phyloP scores from a whole-genome alignment of 179 eudicot genomes.

The Amaranthus tricolor region DNA sequence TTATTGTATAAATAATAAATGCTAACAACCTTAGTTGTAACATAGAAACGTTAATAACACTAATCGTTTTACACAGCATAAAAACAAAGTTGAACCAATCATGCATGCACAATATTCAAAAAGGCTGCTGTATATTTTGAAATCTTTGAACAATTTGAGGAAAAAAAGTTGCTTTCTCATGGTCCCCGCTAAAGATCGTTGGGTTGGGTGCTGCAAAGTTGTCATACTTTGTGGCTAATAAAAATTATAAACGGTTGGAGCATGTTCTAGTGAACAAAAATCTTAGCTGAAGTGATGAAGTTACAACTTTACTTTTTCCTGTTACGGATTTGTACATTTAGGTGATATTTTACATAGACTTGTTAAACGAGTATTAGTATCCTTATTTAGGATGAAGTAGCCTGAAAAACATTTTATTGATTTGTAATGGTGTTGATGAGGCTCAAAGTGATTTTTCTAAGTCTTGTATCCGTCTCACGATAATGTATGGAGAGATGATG shows the following conservation, averaged over 20 bases:
- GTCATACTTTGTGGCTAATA: not conserved
- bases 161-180: not conserved
- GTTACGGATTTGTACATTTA: not conserved
- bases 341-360: too few species aligned
- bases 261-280: not conserved
- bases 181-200: conserved; percentile 4
- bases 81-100: too few species aligned
- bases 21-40: too few species aligned
- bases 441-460: not conserved
- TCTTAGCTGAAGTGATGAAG: not conserved
- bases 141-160: too few species aligned
- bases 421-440: too few species aligned
- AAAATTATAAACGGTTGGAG: not conserved
- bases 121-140: too few species aligned
- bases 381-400: not conserved
- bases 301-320: not conserved
- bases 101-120: too few species aligned
- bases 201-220: conserved; percentile 2
- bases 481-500: too few species aligned
- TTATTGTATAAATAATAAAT: too few species aligned
- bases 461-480: too few species aligned
- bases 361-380: not conserved
- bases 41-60: too few species aligned
- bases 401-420: not conserved
- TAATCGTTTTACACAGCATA: too few species aligned